Evolutionary conservation across 441 rosid genomes (phyloP), one percentile per base, ranked within the genome.

Genomic region (Caryocar brasiliense): DNA sequence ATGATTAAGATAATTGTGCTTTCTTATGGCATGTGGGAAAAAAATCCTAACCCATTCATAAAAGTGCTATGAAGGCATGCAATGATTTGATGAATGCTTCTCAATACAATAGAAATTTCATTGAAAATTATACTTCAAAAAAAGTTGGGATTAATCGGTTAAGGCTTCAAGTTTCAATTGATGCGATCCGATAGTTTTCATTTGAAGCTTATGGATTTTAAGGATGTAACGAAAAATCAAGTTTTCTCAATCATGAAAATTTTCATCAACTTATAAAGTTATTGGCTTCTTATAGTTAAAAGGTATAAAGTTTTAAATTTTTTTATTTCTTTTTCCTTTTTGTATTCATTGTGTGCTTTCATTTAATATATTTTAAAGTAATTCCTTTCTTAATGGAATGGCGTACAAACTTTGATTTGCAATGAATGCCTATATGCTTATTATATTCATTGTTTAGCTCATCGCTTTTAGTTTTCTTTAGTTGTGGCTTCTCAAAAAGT

Each of bases 391-490:
- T 22, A 54, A 6, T 30, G 13, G 29, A 54, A 41, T 18, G 59
- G 59, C 4, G 17, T 27, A 5, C 21, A 32, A 20, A 4, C 40
- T 2, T 42, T 40, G 10, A 3, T 41, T 7, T 6, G 21, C 11
- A 54, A 41, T n/a, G 32, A 30, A 3, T 18, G 11, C 9, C 20
- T 11, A 3, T 12, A 3, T 22, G 4, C 34, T 22, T 54, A 43
- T 5, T 33, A 47, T 23, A 41, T 47, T 6, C 41, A 47, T 47
- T 57, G 25, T 39, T 46, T 57, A 14, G 34, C 41, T 10, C 41
- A 54, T 33, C 39, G 12, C 4, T 27, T 40, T 1, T 28, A 52
- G 6, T 19, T 39, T 4, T 36, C 12, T 33, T 13, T 48, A 33
- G 11, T 32, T 12, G 12, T 11, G n/a, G 8, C n/a, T 2, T 4